Evolutionary conservation across 2,329 filamentous ascomycete species (phyloP), one percentile per base, ranked within the genome.

Genomic region (Xylariaceae sp.): DNA sequence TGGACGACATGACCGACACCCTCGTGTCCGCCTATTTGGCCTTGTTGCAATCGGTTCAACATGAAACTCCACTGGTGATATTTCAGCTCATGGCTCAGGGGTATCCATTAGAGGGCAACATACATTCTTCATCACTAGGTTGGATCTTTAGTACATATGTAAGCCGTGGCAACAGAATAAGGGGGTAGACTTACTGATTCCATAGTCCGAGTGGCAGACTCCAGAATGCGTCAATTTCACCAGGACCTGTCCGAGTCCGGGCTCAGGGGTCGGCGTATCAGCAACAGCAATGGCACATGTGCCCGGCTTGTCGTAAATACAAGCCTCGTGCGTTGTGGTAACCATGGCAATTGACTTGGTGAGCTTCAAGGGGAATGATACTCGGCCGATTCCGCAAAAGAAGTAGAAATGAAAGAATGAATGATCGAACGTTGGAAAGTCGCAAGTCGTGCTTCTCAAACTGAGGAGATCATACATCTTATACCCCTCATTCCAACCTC

Each of bases 151-250:
- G 59, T 23, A 18, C 4, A n/a, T 4, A 10, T 48, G 50, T 10
- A 9, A 18, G 15, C 15, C 9, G n/a, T 18, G 13, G 5, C 5
- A n/a, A 11, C 10, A n/a, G 42, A n/a, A n/a, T 13, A 45, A n/a
- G 11, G 11, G 5, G 42, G 3, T 11, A 45, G 2, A 2, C 62
- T 47, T 53, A 64, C 62, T 65, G 51, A 64, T 59, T 23, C 56
- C 60, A 23, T 58, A 56, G 48, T 65, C 64, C 3, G 64, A 65
- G 47, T 64, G 60, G 39, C 64, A 65, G 54, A 65, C 39, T 13
- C 62, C 64, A 4, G 64, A 65, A 42, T 65, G 64, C 15, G 64
- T 64, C 42, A 64, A 47, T n/a, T 65, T 65, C 17, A 65, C 56
- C 34, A 65, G 44, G 1, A 65, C 64, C 57, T 65, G 56, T 2